Conservation (phyloP, 352 stramenopile genomes). For the Globisporangium cederbergense region DNA sequence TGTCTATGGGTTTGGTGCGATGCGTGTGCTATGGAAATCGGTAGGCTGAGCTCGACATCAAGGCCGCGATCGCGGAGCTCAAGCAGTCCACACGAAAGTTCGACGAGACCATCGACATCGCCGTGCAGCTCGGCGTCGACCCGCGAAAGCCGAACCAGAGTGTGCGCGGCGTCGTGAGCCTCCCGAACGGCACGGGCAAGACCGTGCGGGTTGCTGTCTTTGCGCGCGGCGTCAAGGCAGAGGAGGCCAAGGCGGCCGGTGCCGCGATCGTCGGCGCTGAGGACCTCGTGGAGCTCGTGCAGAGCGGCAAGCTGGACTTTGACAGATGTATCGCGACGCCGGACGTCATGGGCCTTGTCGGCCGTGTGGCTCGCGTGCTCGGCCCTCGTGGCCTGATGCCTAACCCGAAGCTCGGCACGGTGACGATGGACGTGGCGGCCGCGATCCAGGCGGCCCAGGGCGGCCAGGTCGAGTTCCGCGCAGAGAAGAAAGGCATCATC, state of each 20-base stretch:
- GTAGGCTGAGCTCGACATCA: constrained; percentile 58
- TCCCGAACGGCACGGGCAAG: constrained; percentile 88
- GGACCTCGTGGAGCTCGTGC: constrained; percentile 86
- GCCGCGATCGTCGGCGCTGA: constrained; percentile 89
- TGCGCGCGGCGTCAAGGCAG: constrained; percentile 82
- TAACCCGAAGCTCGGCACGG: constrained; percentile 96
- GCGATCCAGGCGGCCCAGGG: constrained; percentile 78
- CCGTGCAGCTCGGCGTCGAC: constrained; percentile 81
- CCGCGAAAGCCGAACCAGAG: constrained; percentile 88
- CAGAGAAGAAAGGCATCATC: constrained; percentile 89
- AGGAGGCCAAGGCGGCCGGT: constrained; percentile 87
- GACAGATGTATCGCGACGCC: constrained; percentile 91
- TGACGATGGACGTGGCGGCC: constrained; percentile 89
- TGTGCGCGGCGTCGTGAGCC: constrained; percentile 78
- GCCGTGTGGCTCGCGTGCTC: constrained; percentile 88
- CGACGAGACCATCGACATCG: constrained; percentile 86
- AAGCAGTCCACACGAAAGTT: constrained; percentile 76
- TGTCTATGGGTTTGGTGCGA: neutral
- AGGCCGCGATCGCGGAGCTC: constrained; percentile 50
- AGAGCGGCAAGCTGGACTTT: constrained; percentile 89
- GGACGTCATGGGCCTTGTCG: constrained; percentile 92
- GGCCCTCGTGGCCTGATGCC: constrained; percentile 97
- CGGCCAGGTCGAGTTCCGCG: constrained; percentile 87
- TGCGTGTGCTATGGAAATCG: neutral
- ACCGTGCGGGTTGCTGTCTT: constrained; percentile 89